Percentiles rank a stretch among this genome's conserved stretches.
These are phyloP conservation scores for Rhodomyrtus psidioides DNA, from an alignment of 441 rosid species.

Conservation along the genomic window DNA sequence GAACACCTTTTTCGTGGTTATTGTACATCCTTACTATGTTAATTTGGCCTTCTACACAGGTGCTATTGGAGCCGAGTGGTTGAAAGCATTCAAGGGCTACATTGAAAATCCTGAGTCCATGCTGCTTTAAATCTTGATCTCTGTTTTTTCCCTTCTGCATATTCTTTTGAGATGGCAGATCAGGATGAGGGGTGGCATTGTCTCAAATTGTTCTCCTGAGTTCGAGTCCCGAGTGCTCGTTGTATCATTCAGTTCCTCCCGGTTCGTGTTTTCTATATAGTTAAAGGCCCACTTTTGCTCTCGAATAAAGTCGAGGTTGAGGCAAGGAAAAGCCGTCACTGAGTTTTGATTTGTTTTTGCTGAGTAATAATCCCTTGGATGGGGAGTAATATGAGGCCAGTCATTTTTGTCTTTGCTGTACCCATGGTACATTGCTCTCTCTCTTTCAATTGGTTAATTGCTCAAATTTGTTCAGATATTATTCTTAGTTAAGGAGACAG, in stretches of 20 bases:
- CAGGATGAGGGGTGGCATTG: neutral
- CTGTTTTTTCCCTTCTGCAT: neutral
- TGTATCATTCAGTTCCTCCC: neutral
- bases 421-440: neutral
- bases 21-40: neutral
- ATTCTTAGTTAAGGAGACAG: neutral
- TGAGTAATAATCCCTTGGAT: neutral
- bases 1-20: neutral
- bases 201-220: neutral
- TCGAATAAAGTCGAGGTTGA: neutral
- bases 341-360: neutral
- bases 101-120: slow-evolving; percentile 89
- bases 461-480: neutral
- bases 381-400: neutral
- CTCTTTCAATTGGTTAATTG: neutral
- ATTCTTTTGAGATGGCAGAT: neutral
- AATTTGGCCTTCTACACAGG: slow-evolving; percentile 27
- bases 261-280: neutral
- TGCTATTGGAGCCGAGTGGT: slow-evolving; percentile 94
- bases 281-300: neutral
- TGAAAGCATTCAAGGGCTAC: slow-evolving; percentile 90
- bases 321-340: neutral
- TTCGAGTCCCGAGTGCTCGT: neutral
- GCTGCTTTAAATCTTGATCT: slow-evolving; percentile 46
- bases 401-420: neutral